These are phyloP conservation scores for baker's yeast (Saccharomyces cerevisiae) DNA, from an alignment of 805 yeast species.

Conservation along the genomic window DNA sequence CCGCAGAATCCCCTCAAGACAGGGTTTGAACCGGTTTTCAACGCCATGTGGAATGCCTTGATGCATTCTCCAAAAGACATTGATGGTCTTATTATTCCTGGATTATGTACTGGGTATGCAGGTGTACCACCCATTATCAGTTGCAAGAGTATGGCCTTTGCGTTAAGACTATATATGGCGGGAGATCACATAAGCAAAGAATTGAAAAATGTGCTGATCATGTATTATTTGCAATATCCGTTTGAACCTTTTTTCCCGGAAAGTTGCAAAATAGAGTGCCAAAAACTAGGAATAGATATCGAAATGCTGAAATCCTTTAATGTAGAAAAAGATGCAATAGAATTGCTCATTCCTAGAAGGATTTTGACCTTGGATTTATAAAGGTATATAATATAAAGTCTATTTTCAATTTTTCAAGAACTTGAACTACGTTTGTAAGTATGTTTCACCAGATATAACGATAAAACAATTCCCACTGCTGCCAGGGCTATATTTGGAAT, in stretches of 20 bases:
- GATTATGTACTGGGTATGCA: conserved; percentile 28
- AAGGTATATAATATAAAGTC: background rate
- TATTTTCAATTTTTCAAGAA: background rate
- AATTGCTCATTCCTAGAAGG: conserved; percentile 13
- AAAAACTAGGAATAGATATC: conserved; percentile 12
- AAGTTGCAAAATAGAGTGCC: conserved; percentile 17
- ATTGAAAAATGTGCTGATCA: conserved; percentile 19
- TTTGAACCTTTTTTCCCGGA: conserved; percentile 16
- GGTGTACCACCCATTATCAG: conserved; percentile 24
- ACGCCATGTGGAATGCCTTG: conserved; percentile 25
- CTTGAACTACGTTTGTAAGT: background rate
- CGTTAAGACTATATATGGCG: conserved; percentile 18
- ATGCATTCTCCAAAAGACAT: conserved; percentile 13
- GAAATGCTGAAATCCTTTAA: conserved; percentile 12
- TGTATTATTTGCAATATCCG: conserved; percentile 21
- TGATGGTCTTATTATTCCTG: conserved; percentile 25
- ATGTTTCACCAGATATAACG: conserved; percentile 11
- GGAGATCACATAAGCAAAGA: conserved; percentile 14
- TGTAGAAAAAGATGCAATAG: conserved; percentile 13
- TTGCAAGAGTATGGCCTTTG: conserved; percentile 26
- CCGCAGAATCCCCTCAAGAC: conserved; percentile 11
- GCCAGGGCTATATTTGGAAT: conserved; percentile 21
- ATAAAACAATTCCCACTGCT: conserved; percentile 12
- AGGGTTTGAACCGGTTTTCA: conserved; percentile 24
- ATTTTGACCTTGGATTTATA: background rate